Evolutionary conservation across 108 stramenopile genomes (phyloP).

Genomic region (Pseudonitzschia multiseries): DNA sequence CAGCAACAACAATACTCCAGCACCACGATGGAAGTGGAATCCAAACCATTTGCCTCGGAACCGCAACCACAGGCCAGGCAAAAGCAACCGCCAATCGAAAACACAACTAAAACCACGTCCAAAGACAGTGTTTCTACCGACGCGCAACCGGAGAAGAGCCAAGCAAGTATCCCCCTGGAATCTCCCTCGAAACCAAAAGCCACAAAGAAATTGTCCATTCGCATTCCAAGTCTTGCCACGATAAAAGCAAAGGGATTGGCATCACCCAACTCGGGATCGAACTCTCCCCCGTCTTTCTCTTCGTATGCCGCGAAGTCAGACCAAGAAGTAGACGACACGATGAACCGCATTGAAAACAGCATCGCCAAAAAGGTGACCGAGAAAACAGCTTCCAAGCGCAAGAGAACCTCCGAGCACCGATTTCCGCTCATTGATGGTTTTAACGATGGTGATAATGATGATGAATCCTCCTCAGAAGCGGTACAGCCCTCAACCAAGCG

Average conservation of each 20-base stretch:
- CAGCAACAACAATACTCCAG: neutral
- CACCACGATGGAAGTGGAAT: neutral
- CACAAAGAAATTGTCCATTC: constrained; percentile 7
- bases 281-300: neutral
- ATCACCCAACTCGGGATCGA: neutral
- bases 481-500: neutral
- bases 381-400: neutral
- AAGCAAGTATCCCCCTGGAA: neutral
- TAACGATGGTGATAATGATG: too few relatives aligned
- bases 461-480: neutral
- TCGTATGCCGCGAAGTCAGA: neutral
- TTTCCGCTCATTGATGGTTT: too few relatives aligned
- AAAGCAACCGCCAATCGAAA: neutral
- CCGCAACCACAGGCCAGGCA: neutral
- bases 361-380: neutral
- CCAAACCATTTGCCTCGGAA: neutral
- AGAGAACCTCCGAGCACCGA: neutral
- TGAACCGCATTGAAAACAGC: neutral
- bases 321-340: neutral
- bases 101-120: too few relatives aligned
- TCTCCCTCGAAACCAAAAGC: constrained; percentile 1
- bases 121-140: neutral
- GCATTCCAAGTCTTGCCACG: constrained; percentile 2
- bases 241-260: neutral
- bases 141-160: neutral